A percentile compares a stretch with the other conserved stretches of the same genome.
Evolutionary conservation across 805 yeast genomes (phyloP).

Genomic region (Candida jianshihensis): DNA sequence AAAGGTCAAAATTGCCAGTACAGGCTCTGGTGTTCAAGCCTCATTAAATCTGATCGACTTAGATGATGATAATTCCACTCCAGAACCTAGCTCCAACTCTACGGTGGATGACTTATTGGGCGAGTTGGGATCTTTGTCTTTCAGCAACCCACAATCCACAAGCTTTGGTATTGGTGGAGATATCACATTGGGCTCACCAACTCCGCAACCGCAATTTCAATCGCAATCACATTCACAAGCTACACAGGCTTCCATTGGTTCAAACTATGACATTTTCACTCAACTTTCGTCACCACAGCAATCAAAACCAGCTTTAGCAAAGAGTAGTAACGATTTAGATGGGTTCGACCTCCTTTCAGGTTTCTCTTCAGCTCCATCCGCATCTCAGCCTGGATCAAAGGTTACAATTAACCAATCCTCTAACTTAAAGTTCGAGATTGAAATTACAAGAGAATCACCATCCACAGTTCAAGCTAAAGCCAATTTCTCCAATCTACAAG

Average conservation of each 20-base stretch:
- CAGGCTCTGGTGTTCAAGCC: conserved; percentile 24
- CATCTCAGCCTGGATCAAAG: conserved; percentile 6
- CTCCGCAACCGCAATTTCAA: conserved; percentile 20
- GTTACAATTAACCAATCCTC: conserved; percentile 35
- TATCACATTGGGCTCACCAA: conserved; percentile 32
- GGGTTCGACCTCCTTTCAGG: conserved; percentile 19
- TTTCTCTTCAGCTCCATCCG: conserved; percentile 9
- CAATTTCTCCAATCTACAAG: conserved; percentile 43
- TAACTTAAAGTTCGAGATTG: conserved; percentile 43
- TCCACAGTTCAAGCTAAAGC: conserved; percentile 38
- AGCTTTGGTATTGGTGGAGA: conserved; percentile 48
- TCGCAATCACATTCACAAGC: conserved; percentile 6
- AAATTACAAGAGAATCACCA: conserved; percentile 29
- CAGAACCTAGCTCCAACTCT: conserved; percentile 26
- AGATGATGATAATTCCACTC: conserved; percentile 38
- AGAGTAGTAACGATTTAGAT: conserved; percentile 2
- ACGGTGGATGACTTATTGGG: conserved; percentile 64
- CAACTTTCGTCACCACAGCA: conserved; percentile 16
- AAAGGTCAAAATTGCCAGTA: conserved; percentile 34
- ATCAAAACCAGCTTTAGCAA: conserved; percentile 11
- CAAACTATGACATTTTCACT: conserved; percentile 21
- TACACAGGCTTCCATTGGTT: conserved; percentile 12
- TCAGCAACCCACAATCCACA: conserved; percentile 11
- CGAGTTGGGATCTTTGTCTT: conserved; percentile 57
- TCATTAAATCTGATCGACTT: conserved; percentile 64